Base-by-base conservation (phyloP, 768 basidiomycete genomes). In the Podaxis sp. region DNA sequence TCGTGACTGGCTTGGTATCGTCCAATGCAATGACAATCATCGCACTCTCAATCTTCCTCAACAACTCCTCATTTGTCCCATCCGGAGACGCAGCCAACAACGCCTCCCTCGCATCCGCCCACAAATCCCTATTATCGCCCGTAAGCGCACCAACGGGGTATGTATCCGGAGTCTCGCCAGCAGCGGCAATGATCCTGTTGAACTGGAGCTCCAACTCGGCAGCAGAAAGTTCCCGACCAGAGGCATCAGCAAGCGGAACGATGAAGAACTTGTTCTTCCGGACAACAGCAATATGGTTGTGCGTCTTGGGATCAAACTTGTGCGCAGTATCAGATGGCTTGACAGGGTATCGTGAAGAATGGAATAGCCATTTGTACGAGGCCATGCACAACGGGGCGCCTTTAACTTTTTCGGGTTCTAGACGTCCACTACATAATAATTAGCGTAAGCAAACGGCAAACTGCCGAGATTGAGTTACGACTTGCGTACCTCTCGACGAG, bases 311-410 rank as follows among this genome's bases (percentile, higher is more conserved):
- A 67, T 92, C 84, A 73, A 94, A 96, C 74, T 95, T 96, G 59
- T 76, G 76, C 5, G 93, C 93, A 0, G 87, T 90, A 70, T 99
- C 97, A 3, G 86, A 84, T 0, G 92, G 91, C 65, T 90, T 87
- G 56, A 80, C 81, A 3, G 97, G 97, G 73, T 94, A 89, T 22
- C 97, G 88, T n/a, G 84, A 87, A 0, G 96, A 81, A 75, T 99
- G 97, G 85, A 99, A 99, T 81, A 99, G 82, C 89, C 95, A 96
- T 73, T 95, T 89, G 84, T 96, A 97, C n/a, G 93, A 93, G 0
- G 80, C 80, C 93, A 96, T 97, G 75, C 90, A 90, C 7, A 99
- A 80, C 2, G 97, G 95, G 15, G 79, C 79, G 24, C 84, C 87
- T 61, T 84, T 83, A 24, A 90, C 83, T 74, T 86, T 95, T 70